Base-by-base conservation (phyloP, 2,329 filamentous ascomycete species). In the Pseudogymnoascus sp. region DNA sequence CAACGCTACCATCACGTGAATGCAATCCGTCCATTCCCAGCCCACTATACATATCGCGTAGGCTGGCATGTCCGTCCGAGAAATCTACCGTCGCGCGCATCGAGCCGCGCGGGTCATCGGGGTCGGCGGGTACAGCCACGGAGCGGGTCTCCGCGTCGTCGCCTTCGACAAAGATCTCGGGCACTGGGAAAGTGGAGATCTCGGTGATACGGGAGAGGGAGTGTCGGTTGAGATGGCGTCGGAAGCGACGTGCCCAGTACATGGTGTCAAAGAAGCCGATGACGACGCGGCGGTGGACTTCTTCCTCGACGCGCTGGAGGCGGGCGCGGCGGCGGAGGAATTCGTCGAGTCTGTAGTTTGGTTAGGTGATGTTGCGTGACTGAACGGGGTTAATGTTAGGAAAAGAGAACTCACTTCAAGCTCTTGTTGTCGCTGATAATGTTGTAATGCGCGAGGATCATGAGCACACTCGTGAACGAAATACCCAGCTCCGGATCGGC, bases 391-490 rank as follows among this genome's bases (percentile, higher is more conserved):
- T 15, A 3, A 42, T 39, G 12, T 2, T 12, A 25, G 5, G 10
- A 5, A 12, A 21, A 67, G n/a, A 27, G 48, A 52, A 74, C 78
- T 72, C 77, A 89, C 87, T 83, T 87, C 71, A 99, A 78, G 74
- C 92, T 96, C 80, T 97, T 97, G 78, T 88, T 97, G 75, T 99
- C 94, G 68, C 88, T 96, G 73, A 99, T 99, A 71, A 99, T 92
- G 71, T 97, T 99, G 80, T 99, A 96, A 75, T 99, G 94, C 35
- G 95, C 93, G 62, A 99, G 80, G 64, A 96, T 95, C 88, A 99
- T 94, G 60, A 99, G 80, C 21, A 97, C 88, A 5, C 88, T 87
- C 2, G 91, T 94, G 74, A 99, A 99, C 0, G 90, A 88, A 64
- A 99, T 95, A 58, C 94, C 94, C 65, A 85, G 84, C 70, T 95